phyloP scores from a whole-genome alignment of 306 rosid species.

The Spatholobus suberectus region DNA sequence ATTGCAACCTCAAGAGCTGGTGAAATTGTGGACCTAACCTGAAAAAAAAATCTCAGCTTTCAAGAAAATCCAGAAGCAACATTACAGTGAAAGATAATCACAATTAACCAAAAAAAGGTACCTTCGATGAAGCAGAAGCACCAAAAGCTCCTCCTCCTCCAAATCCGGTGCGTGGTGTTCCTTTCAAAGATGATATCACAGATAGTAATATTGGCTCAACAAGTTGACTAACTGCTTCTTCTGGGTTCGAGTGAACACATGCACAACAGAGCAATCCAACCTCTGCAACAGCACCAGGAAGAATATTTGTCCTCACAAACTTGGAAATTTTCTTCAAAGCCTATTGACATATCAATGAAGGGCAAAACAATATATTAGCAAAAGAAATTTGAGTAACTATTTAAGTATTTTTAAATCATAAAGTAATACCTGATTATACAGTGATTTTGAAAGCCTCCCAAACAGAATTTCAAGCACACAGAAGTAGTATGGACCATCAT shows the following conservation, averaged over 20 bases:
- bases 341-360: conserved; percentile 55
- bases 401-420: conserved; percentile 32
- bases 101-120: conserved; percentile 39
- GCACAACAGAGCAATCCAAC: conserved; percentile 99
- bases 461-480: conserved; percentile 94
- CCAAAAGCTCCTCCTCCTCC: conserved; percentile 75
- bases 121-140: conserved; percentile 69
- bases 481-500: conserved; percentile 95
- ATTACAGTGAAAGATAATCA: conserved; percentile 38
- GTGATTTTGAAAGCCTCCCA: conserved; percentile 85
- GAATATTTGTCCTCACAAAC: conserved; percentile 96
- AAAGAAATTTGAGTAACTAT: conserved; percentile 24
- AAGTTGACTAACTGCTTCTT: conserved; percentile 84
- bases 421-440: conserved; percentile 77
- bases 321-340: conserved; percentile 94
- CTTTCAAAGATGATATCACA: conserved; percentile 82
- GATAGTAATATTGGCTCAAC: conserved; percentile 86
- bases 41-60: conserved; percentile 46
- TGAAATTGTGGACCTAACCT: conserved; percentile 85
- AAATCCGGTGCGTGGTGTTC: conserved; percentile 81
- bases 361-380: conserved; percentile 26
- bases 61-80: conserved; percentile 40
- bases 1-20: conserved; percentile 98
- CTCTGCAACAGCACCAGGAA: conserved; percentile 98
- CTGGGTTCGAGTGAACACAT: conserved; percentile 91